Evolutionary conservation across 2,329 filamentous ascomycete genomes (phyloP).

Genomic region (Beauveria australis): DNA sequence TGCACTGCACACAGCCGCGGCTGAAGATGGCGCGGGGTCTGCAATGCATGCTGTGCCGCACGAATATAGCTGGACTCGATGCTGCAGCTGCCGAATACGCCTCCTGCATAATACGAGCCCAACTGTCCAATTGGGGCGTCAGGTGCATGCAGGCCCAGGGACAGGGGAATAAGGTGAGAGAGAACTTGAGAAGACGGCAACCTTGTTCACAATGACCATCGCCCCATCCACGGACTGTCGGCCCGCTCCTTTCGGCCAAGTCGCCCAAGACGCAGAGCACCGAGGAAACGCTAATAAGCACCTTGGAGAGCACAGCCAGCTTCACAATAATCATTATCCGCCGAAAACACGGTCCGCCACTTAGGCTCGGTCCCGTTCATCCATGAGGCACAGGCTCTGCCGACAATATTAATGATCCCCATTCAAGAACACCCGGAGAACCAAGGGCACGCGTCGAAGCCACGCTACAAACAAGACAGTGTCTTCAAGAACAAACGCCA

Average conservation of each 20-base stretch:
- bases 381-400: neutral
- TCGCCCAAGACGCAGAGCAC: neutral
- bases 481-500: constrained; percentile 1
- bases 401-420: neutral
- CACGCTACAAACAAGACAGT: neutral
- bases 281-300: neutral
- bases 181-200: neutral
- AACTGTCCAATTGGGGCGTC: neutral
- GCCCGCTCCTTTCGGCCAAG: neutral
- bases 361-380: neutral
- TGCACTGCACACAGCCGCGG: neutral
- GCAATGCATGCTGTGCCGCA: neutral
- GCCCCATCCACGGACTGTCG: neutral
- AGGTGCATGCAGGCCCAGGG: neutral
- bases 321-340: no score
- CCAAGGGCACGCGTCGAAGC: neutral
- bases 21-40: constrained; percentile 2
- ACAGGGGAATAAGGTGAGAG: neutral
- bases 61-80: neutral
- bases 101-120: neutral
- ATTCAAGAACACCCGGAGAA: neutral
- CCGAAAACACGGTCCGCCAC: neutral
- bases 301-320: neutral
- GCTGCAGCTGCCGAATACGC: neutral
- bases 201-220: neutral